Evolutionary conservation across 1,139 yeast genomes (phyloP), one percentile per base, ranked within the genome.

Genomic region (Sugiyamaella paludigena): DNA sequence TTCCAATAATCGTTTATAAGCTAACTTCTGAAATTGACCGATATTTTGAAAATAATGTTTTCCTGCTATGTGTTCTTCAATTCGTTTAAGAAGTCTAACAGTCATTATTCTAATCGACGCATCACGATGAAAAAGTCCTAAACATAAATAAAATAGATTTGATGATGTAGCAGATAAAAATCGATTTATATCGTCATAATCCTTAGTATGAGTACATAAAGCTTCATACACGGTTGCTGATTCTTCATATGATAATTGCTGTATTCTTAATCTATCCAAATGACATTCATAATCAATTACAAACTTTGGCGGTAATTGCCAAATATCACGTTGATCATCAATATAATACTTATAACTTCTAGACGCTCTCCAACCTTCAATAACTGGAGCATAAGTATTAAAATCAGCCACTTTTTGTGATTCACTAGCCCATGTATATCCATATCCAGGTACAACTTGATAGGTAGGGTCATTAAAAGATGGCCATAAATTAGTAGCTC

Each of bases 61-160:
- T 26, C 69, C 70, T 1, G 69, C 70, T 4, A 61, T 49, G 43
- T 68, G 70, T 36, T 52, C 49, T 47, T 64, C 64, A 38, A 69
- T 61, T 6, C 67, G 59, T 37, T 57, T 57, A 34, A 69, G 53
- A 26, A 69, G 53, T n/a, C 58, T 55, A 15, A 57, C 61, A 1
- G 64, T 62, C 44, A 59, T 59, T 4, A 54, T 40, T 19, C 72
- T 58, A 7, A 67, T 64, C 15, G 53, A 54, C 2, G 58, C 45
- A 39, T 55, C 59, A 11, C 65, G 65, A 52, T 69, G 73, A 49
- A 67, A 67, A 31, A 70, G 54, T 2, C 73, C 73, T 37, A 62
- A 52, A 5, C 67, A 65, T 26, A 69, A 47, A 42, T 61, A 64
- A 48, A 61, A 61, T 43, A 69, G 54, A 43, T 60, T 60, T 27